A percentile compares a stretch with the other conserved stretches of the same genome.
Evolutionary conservation across 106 monocot species (phyloP).

Genomic region (Narthecium ossifragum): DNA sequence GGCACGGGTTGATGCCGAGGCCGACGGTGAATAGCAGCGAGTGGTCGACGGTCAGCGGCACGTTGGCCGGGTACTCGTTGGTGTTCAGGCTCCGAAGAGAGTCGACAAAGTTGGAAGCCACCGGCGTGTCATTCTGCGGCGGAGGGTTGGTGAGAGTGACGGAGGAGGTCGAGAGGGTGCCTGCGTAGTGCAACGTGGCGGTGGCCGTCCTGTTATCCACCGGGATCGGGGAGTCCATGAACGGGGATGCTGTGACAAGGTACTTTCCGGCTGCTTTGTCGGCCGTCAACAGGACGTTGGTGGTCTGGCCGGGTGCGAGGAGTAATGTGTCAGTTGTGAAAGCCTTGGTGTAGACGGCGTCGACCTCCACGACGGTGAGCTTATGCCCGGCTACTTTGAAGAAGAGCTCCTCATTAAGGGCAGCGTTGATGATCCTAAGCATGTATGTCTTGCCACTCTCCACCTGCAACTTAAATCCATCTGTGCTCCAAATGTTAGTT

Average conservation of each 20-base stretch:
- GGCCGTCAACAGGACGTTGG: constrained; percentile 28
- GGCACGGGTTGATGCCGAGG: constrained; percentile 52
- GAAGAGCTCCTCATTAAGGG: constrained; percentile 31
- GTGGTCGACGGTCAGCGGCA: constrained; percentile 34
- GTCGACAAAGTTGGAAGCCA: constrained; percentile 25
- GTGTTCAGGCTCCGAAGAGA: constrained; percentile 51
- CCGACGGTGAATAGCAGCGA: constrained; percentile 50
- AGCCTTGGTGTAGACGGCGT: constrained; percentile 23
- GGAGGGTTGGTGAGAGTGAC: constrained; percentile 20
- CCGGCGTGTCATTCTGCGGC: constrained; percentile 22
- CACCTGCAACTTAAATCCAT: constrained; percentile 10
- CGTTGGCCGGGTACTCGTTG: constrained; percentile 23
- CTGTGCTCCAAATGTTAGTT: neutral
- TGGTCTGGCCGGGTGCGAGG: constrained; percentile 32
- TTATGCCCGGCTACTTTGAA: constrained; percentile 27
- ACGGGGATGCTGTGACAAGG: constrained; percentile 22
- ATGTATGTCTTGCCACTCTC: constrained; percentile 27
- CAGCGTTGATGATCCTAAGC: constrained; percentile 29
- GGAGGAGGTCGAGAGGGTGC: neutral
- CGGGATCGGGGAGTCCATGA: constrained; percentile 21
- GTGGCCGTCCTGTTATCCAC: constrained; percentile 22
- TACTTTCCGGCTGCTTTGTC: constrained; percentile 9
- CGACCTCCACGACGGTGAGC: constrained; percentile 21
- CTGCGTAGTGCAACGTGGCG: constrained; percentile 21
- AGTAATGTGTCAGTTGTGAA: constrained; percentile 20